Evolutionary conservation across 768 basidiomycete species (phyloP), one percentile per base, ranked within the genome.

Genomic region (Ramaria sp.): DNA sequence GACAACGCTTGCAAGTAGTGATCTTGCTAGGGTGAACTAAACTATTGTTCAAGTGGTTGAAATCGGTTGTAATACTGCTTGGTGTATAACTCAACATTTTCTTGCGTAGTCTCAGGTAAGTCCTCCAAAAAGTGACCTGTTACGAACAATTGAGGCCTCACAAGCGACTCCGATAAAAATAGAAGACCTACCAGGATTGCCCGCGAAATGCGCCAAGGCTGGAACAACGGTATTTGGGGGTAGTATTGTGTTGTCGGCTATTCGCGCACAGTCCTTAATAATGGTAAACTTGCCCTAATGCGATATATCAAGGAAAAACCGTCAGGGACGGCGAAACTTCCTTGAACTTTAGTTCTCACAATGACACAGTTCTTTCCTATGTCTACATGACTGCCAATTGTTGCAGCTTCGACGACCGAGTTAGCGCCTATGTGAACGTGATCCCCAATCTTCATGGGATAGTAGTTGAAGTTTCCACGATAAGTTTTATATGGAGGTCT

Each of bases 341-440:
- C 6, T 38, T 3, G 33, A 15, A 57, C 57, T 51, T 37, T 15
- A 57, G 11, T 12, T 71, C 86, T 59, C 63, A 93, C 95, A 61
- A 99, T 90, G 60, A 98, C 83, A 66, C 94, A 95, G 66, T 91
- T 91, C 73, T 88, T 90, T 41, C 95, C 95, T 57, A 99, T 95
- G 66, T 92, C 84, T 50, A 96, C 93, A 62, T 92, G 84, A 64
- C 86, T 91, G 3, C 96, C 95, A 50, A 98, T 93, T 1, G 85
- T 87, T 0, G 94, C 93, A 0, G 96, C 96, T 71, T 99, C 96
- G 20, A 99, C 79, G 53, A 98, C 82, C 43, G 80, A 81, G 61
- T 81, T 80, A n/a, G 87, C 81, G 15, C 94, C 95, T 46, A 99
- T 90, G 60, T 95, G 86, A 22, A 98, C 96, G 66, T 91, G 84